Conservation (phyloP, 1,284 basidiomycete species). For the Schizopora paradoxa region DNA sequence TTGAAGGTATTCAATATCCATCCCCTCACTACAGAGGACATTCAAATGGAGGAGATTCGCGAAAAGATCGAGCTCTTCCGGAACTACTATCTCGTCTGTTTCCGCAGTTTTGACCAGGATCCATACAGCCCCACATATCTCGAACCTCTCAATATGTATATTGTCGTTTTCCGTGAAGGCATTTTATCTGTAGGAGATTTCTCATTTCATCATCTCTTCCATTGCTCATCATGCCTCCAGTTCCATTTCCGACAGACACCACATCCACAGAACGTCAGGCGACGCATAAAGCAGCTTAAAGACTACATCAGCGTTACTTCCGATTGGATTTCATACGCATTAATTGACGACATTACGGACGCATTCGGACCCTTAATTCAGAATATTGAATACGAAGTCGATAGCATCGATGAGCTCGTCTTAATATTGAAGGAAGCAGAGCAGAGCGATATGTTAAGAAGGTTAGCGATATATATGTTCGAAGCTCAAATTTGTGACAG, state of each 20-base stretch:
- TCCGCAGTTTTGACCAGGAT: constrained; percentile 99
- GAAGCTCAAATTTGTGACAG: background rate
- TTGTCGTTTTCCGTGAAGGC: constrained; percentile 98
- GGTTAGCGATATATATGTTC: constrained; percentile 29
- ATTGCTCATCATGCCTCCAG: constrained; percentile 34
- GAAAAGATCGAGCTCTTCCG: constrained; percentile 99
- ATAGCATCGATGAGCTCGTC: constrained; percentile 97
- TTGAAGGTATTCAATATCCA: constrained; percentile 91
- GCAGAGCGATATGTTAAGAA: constrained; percentile 73
- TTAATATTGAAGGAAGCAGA: constrained; percentile 89
- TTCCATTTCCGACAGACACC: constrained; percentile 98
- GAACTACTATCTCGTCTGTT: constrained; percentile 99
- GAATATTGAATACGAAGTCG: constrained; percentile 98
- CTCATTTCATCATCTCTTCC: background rate
- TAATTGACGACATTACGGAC: constrained; percentile 99
- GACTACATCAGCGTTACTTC: constrained; percentile 99
- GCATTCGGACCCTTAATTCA: constrained; percentile 99
- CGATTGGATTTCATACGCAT: constrained; percentile 99
- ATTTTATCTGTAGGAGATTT: constrained; percentile 71
- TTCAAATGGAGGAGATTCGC: constrained; percentile 98
- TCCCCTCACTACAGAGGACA: constrained; percentile 98
- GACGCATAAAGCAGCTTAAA: constrained; percentile 98
- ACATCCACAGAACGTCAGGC: constrained; percentile 95
- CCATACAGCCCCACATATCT: constrained; percentile 96
- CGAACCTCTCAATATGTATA: constrained; percentile 99